Evolutionary conservation across 768 basidiomycete species (phyloP).

Genomic region (Auriscalpium orientale): DNA sequence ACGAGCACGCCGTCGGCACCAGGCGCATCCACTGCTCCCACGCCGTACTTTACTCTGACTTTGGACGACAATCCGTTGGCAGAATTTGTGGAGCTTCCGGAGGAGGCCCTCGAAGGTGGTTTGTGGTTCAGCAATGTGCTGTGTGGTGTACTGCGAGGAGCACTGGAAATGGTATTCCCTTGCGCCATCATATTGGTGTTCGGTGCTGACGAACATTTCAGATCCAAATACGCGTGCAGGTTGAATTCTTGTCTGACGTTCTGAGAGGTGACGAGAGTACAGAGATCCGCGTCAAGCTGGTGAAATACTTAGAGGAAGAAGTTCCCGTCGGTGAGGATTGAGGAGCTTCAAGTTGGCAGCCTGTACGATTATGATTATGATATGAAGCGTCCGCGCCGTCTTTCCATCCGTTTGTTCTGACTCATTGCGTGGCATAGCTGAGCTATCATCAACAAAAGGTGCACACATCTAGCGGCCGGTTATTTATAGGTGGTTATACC

Average conservation of each 20-base stretch:
- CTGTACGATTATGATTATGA: too few relatives aligned
- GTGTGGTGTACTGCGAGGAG: slow-evolving; percentile 88
- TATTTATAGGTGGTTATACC: too few relatives aligned
- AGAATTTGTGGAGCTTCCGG: slow-evolving; percentile 95
- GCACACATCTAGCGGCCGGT: too few relatives aligned
- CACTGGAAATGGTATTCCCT: slow-evolving; percentile 85
- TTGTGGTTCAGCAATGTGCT: slow-evolving; percentile 96
- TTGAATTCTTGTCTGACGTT: slow-evolving; percentile 82
- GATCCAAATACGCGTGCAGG: slow-evolving; percentile 96
- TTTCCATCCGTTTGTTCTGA: too few relatives aligned
- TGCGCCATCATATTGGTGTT: background rate
- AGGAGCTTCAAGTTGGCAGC: slow-evolving; percentile 20
- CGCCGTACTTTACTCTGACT: slow-evolving; percentile 71
- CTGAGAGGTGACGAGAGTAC: slow-evolving; percentile 91
- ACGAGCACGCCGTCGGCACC: slow-evolving; percentile 25
- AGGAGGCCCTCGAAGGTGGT: slow-evolving; percentile 86
- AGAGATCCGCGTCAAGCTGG: slow-evolving; percentile 83
- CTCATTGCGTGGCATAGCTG: too few relatives aligned
- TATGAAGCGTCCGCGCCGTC: too few relatives aligned
- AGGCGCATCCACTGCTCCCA: slow-evolving; percentile 22
- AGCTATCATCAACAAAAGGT: too few relatives aligned
- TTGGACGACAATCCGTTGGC: slow-evolving; percentile 95
- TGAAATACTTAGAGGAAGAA: slow-evolving; percentile 94
- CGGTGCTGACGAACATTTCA: slow-evolving; percentile 25
- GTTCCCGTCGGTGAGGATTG: slow-evolving; percentile 89